These are phyloP conservation scores for Aspergillus nidulans DNA, from an alignment of 495 filamentous ascomycete species.

Conservation along the genomic window DNA sequence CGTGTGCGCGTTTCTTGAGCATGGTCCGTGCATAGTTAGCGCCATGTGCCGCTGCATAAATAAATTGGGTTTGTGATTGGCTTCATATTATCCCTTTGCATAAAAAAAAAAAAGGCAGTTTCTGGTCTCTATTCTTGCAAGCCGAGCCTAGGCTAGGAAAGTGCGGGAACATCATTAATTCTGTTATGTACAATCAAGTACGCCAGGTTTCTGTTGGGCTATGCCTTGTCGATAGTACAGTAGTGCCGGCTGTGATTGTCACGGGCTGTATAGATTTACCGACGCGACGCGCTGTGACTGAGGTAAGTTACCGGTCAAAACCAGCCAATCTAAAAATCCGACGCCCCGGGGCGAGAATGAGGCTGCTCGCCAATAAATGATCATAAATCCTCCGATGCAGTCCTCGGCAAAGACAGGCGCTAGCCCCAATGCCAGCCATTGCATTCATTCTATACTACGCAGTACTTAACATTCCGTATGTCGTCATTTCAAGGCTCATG, in stretches of 20 bases:
- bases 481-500: background rate
- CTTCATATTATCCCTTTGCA: background rate
- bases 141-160: background rate
- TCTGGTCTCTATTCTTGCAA: background rate
- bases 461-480: background rate
- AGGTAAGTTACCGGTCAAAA: conserved; percentile 4
- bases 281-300: conserved; percentile 9
- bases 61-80: conserved; percentile 17
- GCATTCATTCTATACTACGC: background rate
- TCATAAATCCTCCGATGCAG: background rate
- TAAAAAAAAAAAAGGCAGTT: background rate
- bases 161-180: background rate
- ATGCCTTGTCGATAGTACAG: background rate
- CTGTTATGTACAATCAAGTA: background rate
- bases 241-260: background rate
- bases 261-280: background rate
- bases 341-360: conserved; percentile 1
- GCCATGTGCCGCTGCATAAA: conserved; percentile 17
- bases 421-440: background rate
- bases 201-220: background rate
- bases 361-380: too few species aligned
- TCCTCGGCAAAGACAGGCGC: background rate
- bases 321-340: conserved; percentile 5
- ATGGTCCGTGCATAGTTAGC: conserved; percentile 11
- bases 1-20: conserved; percentile 5